Base-by-base conservation (phyloP, 73 alveolate species). In the Stentor roeselii region DNA sequence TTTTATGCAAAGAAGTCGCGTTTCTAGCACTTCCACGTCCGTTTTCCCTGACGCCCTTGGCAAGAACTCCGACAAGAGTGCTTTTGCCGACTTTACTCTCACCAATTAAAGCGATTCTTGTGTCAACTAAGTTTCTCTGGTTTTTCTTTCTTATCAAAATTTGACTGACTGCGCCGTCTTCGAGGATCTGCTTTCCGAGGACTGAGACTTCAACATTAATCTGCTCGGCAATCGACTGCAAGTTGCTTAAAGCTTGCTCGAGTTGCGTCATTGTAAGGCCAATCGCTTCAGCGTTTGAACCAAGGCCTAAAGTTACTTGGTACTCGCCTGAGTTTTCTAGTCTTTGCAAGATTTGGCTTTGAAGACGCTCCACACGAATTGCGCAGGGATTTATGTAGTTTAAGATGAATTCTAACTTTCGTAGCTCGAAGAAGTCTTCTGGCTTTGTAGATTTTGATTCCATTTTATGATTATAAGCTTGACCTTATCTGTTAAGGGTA, bases 21-120 rank as follows among this genome's bases (percentile, higher is more conserved):
- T 39, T 41, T 76, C 59, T 76, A 14, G 84, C 84, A 11, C 30
- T 76, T 0, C 84, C 84, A 36, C 39, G 32, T n/a, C 84, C 84
- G 39, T 76, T 76, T 27, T 76, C 84, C 39, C 14, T 39, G n/a
- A 39, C 74, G 14, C 84, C 84, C n/a, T 37, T 39, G 39, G 40
- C 39, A 6, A 76, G n/a, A n/a, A 76, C 84, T 76, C 84, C 84
- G 84, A 76, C 39, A 15, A 76, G 67, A 76, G 40, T 76, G 38
- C 60, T 39, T 76, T 76, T 76, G n/a, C 84, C 84, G 0, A 39
- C 76, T 35, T 40, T 36, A 39, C 36, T 14, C 14, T 15, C 84
- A 36, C 84, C 84, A 27, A 76, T 21, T 76, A 76, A 76, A 1
- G 84, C 84, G 2, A 76, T 38, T 6, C 84, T 27, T 0, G 39